Percentiles rank a stretch among this genome's conserved stretches.
These are phyloP conservation scores for Flagelloscypha sp. DNA, from an alignment of 768 basidiomycete species.

Conservation along the genomic window DNA sequence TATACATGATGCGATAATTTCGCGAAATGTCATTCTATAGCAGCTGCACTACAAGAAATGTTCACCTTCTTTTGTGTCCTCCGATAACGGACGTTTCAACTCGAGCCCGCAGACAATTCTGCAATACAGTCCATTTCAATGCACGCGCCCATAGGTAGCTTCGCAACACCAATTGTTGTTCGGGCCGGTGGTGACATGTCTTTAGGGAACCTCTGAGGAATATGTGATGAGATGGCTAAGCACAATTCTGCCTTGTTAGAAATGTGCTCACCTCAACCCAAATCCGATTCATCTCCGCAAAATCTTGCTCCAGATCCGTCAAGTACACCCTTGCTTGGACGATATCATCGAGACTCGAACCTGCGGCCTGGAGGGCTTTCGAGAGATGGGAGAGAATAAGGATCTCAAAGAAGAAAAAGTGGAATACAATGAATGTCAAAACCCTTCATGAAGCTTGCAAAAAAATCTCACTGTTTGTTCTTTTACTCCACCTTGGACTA, in stretches of 20 bases:
- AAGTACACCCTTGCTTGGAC: slow-evolving; percentile 37
- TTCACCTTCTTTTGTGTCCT: no score
- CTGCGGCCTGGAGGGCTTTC: slow-evolving; percentile 31
- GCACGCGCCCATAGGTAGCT: slow-evolving; percentile 43
- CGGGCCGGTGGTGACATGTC: slow-evolving; percentile 31
- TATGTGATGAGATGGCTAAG: neutral
- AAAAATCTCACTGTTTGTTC: slow-evolving; percentile 24
- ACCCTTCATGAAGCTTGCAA: neutral
- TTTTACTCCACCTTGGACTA: slow-evolving; percentile 27
- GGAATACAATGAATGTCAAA: neutral
- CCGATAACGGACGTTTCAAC: no score
- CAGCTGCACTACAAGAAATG: no score
- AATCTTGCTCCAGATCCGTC: slow-evolving; percentile 27
- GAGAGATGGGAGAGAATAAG: no score
- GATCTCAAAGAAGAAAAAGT: slow-evolving; percentile 31
- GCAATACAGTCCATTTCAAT: slow-evolving; percentile 60
- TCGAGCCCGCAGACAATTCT: no score
- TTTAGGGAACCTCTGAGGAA: neutral
- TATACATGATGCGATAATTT: no score
- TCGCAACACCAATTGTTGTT: slow-evolving; percentile 49
- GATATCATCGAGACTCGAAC: slow-evolving; percentile 31
- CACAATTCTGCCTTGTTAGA: slow-evolving; percentile 4
- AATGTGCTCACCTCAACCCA: slow-evolving; percentile 33
- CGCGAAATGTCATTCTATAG: no score
- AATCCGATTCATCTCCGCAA: slow-evolving; percentile 30